phyloP scores from a whole-genome alignment of 225 moss, liverwort and hornwort species.

The Climacium dendroides region DNA sequence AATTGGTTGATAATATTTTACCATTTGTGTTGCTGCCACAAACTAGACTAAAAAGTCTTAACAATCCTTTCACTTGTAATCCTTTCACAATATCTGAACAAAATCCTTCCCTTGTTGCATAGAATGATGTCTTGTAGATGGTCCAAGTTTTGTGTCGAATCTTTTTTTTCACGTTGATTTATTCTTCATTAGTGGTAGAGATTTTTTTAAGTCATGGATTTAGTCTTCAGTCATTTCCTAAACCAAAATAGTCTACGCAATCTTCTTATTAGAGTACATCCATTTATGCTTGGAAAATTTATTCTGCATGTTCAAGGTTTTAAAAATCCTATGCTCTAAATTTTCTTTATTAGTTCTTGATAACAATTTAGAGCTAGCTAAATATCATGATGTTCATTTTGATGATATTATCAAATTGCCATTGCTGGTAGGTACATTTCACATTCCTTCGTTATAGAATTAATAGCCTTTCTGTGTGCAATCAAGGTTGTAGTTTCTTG shows the following conservation, averaged over 20 bases:
- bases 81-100: background rate
- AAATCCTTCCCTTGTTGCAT: background rate
- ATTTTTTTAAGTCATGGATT: background rate
- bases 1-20: background rate
- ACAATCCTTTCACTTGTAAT: background rate
- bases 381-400: background rate
- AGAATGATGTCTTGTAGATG: background rate
- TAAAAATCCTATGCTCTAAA: background rate
- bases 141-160: background rate
- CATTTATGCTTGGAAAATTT: background rate
- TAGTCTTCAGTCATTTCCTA: background rate
- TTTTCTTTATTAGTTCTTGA: background rate
- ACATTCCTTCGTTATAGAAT: background rate
- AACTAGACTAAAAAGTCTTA: background rate
- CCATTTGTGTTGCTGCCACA: background rate
- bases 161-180: background rate
- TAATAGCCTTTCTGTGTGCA: background rate
- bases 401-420: background rate
- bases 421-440: background rate
- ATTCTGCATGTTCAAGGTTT: background rate
- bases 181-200: background rate
- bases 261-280: background rate
- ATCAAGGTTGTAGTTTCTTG: background rate
- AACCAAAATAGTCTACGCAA: background rate
- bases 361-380: background rate